A percentile compares a stretch with the other conserved stretches of the same genome.
Evolutionary conservation across 768 basidiomycete species (phyloP).

Genomic region (Psilocybe subaeruginosa): DNA sequence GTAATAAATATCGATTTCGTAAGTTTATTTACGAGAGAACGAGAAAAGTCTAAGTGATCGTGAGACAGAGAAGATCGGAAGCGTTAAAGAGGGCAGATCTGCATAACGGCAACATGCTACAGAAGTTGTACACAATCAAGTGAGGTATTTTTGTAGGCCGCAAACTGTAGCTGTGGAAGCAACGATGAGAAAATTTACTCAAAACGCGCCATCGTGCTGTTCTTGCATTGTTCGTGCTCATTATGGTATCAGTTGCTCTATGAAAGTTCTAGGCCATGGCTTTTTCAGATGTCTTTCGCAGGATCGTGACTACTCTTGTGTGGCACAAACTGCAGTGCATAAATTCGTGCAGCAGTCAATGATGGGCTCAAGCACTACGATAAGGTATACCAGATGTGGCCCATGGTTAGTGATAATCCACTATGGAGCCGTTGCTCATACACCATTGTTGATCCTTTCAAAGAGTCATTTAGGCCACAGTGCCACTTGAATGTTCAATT

Average conservation of each 20-base stretch:
- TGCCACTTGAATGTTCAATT: no score
- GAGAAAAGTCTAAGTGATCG: constrained; percentile 29
- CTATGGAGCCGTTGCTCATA: background rate
- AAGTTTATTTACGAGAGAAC: constrained; percentile 22
- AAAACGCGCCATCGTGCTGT: constrained; percentile 1
- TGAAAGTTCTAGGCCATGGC: background rate
- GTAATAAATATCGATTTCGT: constrained; percentile 13
- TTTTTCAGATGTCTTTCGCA: background rate
- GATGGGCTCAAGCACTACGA: background rate
- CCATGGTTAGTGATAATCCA: background rate
- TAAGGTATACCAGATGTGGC: background rate
- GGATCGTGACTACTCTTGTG: background rate
- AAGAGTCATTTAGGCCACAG: no score
- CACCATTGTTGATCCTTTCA: background rate
- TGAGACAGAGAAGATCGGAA: constrained; percentile 33
- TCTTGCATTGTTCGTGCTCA: background rate
- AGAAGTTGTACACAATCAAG: constrained; percentile 3
- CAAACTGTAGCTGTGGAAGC: background rate
- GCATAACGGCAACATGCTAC: constrained; percentile 26
- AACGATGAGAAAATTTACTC: background rate
- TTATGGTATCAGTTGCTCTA: background rate
- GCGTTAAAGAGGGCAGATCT: constrained; percentile 22
- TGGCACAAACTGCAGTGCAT: no score
- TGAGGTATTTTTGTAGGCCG: constrained; percentile 4
- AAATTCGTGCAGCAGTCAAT: background rate